Evolutionary conservation across 352 stramenopile genomes (phyloP).

Genomic region (Globisporangium carolinianum): DNA sequence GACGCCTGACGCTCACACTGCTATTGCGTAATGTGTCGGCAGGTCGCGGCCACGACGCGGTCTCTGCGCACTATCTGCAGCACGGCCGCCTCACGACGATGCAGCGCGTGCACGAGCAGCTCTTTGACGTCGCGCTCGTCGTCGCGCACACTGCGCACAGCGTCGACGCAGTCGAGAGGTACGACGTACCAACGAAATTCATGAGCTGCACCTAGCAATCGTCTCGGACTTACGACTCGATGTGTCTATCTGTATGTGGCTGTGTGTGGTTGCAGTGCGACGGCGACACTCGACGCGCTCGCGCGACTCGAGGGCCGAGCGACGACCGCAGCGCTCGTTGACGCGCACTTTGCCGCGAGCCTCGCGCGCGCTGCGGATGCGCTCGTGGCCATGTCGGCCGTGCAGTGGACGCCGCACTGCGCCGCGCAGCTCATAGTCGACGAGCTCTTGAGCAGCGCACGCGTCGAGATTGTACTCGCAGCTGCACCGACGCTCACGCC

Average conservation of each 20-base stretch:
- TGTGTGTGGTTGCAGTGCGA: slow-evolving; percentile 15
- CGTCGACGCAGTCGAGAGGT: slow-evolving; percentile 6
- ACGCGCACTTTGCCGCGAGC: slow-evolving; percentile 21
- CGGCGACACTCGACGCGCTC: slow-evolving; percentile 19
- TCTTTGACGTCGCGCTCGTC: slow-evolving; percentile 39
- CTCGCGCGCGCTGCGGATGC: slow-evolving; percentile 15
- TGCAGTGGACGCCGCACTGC: slow-evolving; percentile 29
- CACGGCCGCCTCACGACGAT: slow-evolving; percentile 35
- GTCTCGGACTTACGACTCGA: not conserved
- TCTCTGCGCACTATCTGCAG: slow-evolving; percentile 52
- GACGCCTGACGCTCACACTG: too few species aligned
- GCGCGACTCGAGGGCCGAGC: slow-evolving; percentile 16
- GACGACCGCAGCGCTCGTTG: slow-evolving; percentile 19
- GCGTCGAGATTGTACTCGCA: slow-evolving; percentile 4
- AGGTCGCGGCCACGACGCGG: slow-evolving; percentile 35
- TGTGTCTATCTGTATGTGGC: slow-evolving; percentile 1
- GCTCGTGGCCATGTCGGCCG: slow-evolving; percentile 17
- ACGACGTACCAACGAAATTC: slow-evolving; percentile 2
- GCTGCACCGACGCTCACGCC: not conserved
- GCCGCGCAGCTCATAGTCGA: slow-evolving; percentile 24
- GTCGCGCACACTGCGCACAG: slow-evolving; percentile 11
- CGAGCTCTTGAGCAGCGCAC: slow-evolving; percentile 13
- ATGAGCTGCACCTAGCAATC: not conserved
- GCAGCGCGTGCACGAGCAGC: slow-evolving; percentile 25
- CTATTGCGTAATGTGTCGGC: not conserved